Base-by-base conservation (phyloP, 768 basidiomycete species). In the Mycena alexandri region DNA sequence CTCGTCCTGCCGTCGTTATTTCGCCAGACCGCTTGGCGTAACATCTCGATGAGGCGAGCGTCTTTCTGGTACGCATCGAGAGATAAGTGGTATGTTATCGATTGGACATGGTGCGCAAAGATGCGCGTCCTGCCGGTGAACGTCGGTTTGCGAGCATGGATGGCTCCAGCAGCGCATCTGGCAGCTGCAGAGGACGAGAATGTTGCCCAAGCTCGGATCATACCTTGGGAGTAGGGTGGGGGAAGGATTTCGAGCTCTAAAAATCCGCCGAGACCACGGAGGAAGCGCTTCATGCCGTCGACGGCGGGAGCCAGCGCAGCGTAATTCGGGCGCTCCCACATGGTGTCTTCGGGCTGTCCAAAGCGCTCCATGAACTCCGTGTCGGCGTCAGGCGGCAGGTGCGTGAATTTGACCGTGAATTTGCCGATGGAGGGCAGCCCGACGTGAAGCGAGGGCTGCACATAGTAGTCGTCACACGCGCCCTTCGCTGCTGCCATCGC, bases 331-430 rank as follows among this genome's bases (percentile, higher is more conserved):
- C 82, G 83, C 7, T 82, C 83, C 70, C 88, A 75, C 77, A 90
- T 84, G 50, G 87, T 79, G 10, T 84, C 86, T 24, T 84, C 81
- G 1, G 86, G 81, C 1, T 78, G 73, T 5, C 82, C 82, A 65
- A 88, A 88, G 29, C 79, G 75, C 43, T 80, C 77, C 71, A 90
- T 73, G 14, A 81, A 81, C 19, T 81, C 75, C 22, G 83, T 75
- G 1, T 74, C 79, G 0, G 81, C 77, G 46, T 81, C 78, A 0
- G 84, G 73, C 1, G 91, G 90, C 6, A 93, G 73, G 6, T 85
- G 82, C 7, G 75, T 74, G 70, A 93, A 86, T 19, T 85, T 86
- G 58, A 94, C 87, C 10, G 87, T 93, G 72, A 85, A 85, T 0
- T 77, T 74, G 4, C 87, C 89, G 11, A 92, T 81, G 1, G 83